These are phyloP conservation scores for Magnolia sinica DNA, from an alignment of 164 flowering plant species.

Conservation along the genomic window DNA sequence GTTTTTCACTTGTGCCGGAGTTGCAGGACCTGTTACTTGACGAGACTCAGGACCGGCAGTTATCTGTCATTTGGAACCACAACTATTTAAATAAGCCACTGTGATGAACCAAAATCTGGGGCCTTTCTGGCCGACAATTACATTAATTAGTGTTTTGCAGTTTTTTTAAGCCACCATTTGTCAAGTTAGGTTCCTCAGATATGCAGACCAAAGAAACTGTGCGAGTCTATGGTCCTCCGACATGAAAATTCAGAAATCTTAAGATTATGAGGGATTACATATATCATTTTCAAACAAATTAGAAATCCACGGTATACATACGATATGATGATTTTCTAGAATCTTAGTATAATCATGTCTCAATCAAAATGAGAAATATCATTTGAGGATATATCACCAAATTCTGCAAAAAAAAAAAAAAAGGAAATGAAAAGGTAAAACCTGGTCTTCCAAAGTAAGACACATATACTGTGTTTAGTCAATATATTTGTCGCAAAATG, in stretches of 20 bases:
- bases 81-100: background rate
- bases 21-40: conserved; percentile 82
- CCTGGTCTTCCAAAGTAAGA: background rate
- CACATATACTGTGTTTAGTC: too few relatives aligned
- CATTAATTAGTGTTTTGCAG: background rate
- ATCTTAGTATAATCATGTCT: background rate
- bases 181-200: too few relatives aligned
- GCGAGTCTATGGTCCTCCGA: too few relatives aligned
- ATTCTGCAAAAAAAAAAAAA: background rate
- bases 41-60: conserved; percentile 95
- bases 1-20: conserved; percentile 79
- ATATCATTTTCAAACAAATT: background rate
- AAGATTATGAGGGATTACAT: background rate
- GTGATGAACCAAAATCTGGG: background rate
- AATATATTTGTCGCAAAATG: too few relatives aligned
- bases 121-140: background rate
- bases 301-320: background rate
- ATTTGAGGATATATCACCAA: background rate
- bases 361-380: background rate
- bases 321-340: background rate
- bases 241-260: too few relatives aligned
- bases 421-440: background rate
- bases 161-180: too few relatives aligned
- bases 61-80: conserved; percentile 43
- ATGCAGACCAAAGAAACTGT: too few relatives aligned